These are phyloP conservation scores for Echites panduratus DNA, from an alignment of 257 asterid species.

Conservation along the genomic window DNA sequence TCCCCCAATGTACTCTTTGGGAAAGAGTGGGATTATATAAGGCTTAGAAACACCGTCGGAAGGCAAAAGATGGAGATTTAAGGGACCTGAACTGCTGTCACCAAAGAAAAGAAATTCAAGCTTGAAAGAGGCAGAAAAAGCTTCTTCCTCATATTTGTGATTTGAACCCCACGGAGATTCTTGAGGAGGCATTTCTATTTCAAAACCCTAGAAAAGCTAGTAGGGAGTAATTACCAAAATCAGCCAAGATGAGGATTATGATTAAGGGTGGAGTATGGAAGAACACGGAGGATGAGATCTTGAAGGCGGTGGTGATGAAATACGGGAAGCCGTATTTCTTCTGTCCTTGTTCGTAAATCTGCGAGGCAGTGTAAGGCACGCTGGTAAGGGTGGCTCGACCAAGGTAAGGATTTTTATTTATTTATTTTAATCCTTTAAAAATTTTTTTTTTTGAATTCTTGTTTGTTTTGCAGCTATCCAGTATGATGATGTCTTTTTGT, in stretches of 20 bases:
- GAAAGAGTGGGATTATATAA: too few species aligned
- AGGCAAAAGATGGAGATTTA: too few species aligned
- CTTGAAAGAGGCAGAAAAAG: neutral
- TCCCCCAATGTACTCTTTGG: too few species aligned
- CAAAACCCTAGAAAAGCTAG: slow-evolving; percentile 7
- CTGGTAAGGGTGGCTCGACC: slow-evolving; percentile 99
- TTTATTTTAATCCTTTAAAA: neutral
- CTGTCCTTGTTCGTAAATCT: slow-evolving; percentile 87
- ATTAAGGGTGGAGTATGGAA: slow-evolving; percentile 99
- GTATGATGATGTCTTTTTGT: neutral
- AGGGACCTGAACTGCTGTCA: neutral
- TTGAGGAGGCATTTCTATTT: neutral
- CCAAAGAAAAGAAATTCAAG: neutral
- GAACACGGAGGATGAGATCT: slow-evolving; percentile 95
- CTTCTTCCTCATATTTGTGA: neutral
- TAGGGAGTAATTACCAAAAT: neutral
- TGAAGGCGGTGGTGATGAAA: slow-evolving; percentile 97
- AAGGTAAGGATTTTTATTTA: slow-evolving; percentile 38
- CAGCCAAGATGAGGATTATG: slow-evolving; percentile 84
- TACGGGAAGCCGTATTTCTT: slow-evolving; percentile 94
- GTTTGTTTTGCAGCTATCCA: neutral
- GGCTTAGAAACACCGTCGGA: neutral
- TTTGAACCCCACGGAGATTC: neutral
- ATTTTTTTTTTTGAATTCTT: neutral
- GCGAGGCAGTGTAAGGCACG: slow-evolving; percentile 99